Base-by-base conservation (phyloP, 169 alveolate genomes). In the Fabrea salina region DNA sequence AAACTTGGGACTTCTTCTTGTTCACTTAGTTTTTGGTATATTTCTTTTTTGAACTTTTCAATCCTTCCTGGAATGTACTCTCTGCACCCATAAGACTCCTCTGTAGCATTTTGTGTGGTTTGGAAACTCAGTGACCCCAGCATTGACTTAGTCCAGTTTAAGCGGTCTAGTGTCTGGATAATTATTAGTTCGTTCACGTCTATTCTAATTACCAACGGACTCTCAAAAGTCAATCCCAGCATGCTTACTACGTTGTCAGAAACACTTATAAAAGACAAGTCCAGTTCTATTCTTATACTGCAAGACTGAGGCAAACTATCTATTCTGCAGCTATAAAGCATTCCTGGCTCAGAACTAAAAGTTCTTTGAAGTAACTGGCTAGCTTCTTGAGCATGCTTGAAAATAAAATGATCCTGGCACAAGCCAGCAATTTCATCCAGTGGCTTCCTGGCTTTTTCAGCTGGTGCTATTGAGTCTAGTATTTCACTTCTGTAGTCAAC, bases 221-320 rank as follows among this genome's bases (percentile, higher is more conserved):
- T 79, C 7, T 77, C 76, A 4, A 76, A 44, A 0, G 59, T 75
- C 53, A 80, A 82, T 3, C 86, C 91, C 2, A 86, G 64, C 68
- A 72, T 49, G 11, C 70, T 57, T 27, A 68, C 49, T 19, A 50
- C 61, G 19, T 41, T 64, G 1, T 76, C 67, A 32, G 68, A 49
- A 16, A 82, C 16, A n/a, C 47, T 61, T 0, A 86, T 11, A 59
- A 82, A 86, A 32, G 81, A 75, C 8, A 82, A 44, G 39, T 86
- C 89, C 41, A 86, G 71, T 40, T 78, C 82, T 33, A 82, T 13
- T 22, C 83, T 59, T 16, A 86, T 57, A 58, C 58, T 71, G 6
- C 80, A 71, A 33, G 82, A 50, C 37, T 72, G 86, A 2, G 51
- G 25, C 8, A 37, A 37, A 27, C 56, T 66, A 2, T 33, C 27